These are phyloP conservation scores for Podaxis sp. DNA, from an alignment of 768 basidiomycete species.

Conservation along the genomic window DNA sequence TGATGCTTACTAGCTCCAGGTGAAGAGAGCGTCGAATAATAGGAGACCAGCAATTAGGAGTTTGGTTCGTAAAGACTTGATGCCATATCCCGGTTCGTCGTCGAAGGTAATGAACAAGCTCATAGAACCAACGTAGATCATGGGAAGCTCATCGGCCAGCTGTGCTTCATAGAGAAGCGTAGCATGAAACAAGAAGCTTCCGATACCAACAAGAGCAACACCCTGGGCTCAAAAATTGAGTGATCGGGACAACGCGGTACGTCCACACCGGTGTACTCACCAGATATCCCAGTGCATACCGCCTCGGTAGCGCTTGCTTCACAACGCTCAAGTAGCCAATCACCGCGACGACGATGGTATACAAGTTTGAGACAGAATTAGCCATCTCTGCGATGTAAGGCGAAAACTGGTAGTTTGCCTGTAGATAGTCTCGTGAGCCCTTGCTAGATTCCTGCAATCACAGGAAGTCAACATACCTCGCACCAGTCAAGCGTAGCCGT, in stretches of 20 bases:
- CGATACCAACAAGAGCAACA: constrained; percentile 68
- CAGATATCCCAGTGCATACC: constrained; percentile 42
- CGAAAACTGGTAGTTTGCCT: constrained; percentile 80
- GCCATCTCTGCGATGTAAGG: constrained; percentile 77
- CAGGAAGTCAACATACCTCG: constrained; percentile 43
- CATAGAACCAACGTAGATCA: constrained; percentile 72
- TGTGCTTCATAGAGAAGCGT: constrained; percentile 76
- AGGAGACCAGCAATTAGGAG: constrained; percentile 37
- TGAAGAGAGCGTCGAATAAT: constrained; percentile 60
- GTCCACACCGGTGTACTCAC: constrained; percentile 27
- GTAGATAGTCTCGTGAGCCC: constrained; percentile 7
- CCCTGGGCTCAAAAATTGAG: constrained; percentile 41
- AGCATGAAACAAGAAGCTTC: constrained; percentile 79
- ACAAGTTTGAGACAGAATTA: constrained; percentile 72
- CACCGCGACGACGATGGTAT: constrained; percentile 53
- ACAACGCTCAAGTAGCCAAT: constrained; percentile 42
- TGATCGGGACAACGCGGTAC: not conserved
- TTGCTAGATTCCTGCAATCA: not conserved
- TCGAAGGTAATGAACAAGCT: constrained; percentile 63
- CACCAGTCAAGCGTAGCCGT: constrained; percentile 78
- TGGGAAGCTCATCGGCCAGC: constrained; percentile 79
- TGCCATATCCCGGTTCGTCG: constrained; percentile 47
- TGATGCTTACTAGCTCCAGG: constrained; percentile 68
- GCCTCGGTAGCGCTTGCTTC: constrained; percentile 36
- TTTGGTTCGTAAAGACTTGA: constrained; percentile 37